phyloP scores from a whole-genome alignment of 2,329 filamentous ascomycete species.

The Botrytis tulipae region DNA sequence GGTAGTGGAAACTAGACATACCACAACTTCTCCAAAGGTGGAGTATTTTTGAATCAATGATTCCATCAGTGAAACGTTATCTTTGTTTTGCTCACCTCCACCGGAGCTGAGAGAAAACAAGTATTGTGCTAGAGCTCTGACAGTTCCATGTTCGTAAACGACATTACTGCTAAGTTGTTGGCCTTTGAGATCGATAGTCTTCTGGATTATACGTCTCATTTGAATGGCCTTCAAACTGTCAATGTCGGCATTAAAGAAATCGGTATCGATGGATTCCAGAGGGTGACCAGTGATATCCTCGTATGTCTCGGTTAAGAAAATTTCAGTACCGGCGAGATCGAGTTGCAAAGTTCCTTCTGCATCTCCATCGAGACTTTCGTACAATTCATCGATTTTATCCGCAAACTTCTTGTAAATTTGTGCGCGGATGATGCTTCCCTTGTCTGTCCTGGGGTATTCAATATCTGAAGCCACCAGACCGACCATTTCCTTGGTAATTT shows the following conservation, averaged over 20 bases:
- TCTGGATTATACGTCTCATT: slow-evolving; percentile 52
- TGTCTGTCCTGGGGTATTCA: slow-evolving; percentile 51
- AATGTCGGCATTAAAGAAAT: slow-evolving; percentile 58
- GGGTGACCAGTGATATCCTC: slow-evolving; percentile 23
- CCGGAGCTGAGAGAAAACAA: slow-evolving; percentile 42
- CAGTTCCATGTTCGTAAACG: slow-evolving; percentile 56
- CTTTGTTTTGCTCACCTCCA: slow-evolving; percentile 39
- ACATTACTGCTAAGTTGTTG: slow-evolving; percentile 53
- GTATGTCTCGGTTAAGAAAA: slow-evolving; percentile 31
- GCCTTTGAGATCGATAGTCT: slow-evolving; percentile 49
- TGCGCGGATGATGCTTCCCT: slow-evolving; percentile 52
- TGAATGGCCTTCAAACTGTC: slow-evolving; percentile 59
- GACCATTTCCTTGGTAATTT: slow-evolving; percentile 53
- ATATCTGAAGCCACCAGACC: slow-evolving; percentile 46
- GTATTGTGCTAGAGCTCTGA: slow-evolving; percentile 46
- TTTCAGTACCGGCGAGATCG: slow-evolving; percentile 37
- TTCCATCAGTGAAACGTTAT: slow-evolving; percentile 44
- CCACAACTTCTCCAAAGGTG: slow-evolving; percentile 34
- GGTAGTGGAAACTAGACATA: not conserved
- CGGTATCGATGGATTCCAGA: slow-evolving; percentile 42
- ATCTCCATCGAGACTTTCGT: slow-evolving; percentile 37
- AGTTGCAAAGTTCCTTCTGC: slow-evolving; percentile 27
- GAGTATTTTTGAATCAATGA: slow-evolving; percentile 48
- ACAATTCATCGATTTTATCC: slow-evolving; percentile 45
- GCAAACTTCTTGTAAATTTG: slow-evolving; percentile 49